A percentile compares a stretch with the other conserved stretches of the same genome.
phyloP scores from a whole-genome alignment of 495 filamentous ascomycete species.

The Rostrohypoxylon terebratum region DNA sequence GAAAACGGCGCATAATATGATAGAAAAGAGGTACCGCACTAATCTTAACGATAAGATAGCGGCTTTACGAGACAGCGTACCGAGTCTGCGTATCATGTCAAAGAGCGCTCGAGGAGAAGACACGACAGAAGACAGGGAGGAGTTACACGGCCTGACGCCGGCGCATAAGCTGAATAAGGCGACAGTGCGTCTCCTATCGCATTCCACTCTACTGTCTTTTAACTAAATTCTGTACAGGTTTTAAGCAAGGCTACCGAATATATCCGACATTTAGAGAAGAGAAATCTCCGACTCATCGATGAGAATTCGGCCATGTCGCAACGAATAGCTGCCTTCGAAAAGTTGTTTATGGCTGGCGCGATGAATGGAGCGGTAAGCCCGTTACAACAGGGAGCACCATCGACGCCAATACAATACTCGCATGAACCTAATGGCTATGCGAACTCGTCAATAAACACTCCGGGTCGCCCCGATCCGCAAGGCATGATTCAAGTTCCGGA shows the following conservation, averaged over 20 bases:
- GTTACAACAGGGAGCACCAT: slow-evolving; percentile 54
- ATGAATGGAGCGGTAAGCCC: slow-evolving; percentile 64
- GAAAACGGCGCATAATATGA: slow-evolving; percentile 97
- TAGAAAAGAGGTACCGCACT: slow-evolving; percentile 95
- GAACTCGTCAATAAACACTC: slow-evolving; percentile 48
- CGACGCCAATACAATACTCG: slow-evolving; percentile 62
- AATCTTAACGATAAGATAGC: slow-evolving; percentile 98
- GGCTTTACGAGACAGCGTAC: slow-evolving; percentile 88
- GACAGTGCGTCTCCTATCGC: slow-evolving; percentile 65
- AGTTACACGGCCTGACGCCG: slow-evolving; percentile 79
- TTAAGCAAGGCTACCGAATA: slow-evolving; percentile 96
- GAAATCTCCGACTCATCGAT: slow-evolving; percentile 81
- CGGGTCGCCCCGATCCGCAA: slow-evolving; percentile 57
- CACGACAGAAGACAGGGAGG: slow-evolving; percentile 77
- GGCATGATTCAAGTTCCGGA: slow-evolving; percentile 85
- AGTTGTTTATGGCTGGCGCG: slow-evolving; percentile 70
- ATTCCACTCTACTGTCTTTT: not conserved
- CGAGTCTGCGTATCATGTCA: slow-evolving; percentile 80
- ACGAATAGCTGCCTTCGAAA: slow-evolving; percentile 75
- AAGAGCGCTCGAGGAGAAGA: slow-evolving; percentile 75
- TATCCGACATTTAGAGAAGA: slow-evolving; percentile 91
- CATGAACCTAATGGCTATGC: slow-evolving; percentile 55
- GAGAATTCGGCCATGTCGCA: slow-evolving; percentile 82
- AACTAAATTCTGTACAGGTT: slow-evolving; percentile 58
- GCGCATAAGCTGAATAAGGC: slow-evolving; percentile 97